Conservation (phyloP, 805 yeast genomes). For the Brettanomyces nanus region DNA sequence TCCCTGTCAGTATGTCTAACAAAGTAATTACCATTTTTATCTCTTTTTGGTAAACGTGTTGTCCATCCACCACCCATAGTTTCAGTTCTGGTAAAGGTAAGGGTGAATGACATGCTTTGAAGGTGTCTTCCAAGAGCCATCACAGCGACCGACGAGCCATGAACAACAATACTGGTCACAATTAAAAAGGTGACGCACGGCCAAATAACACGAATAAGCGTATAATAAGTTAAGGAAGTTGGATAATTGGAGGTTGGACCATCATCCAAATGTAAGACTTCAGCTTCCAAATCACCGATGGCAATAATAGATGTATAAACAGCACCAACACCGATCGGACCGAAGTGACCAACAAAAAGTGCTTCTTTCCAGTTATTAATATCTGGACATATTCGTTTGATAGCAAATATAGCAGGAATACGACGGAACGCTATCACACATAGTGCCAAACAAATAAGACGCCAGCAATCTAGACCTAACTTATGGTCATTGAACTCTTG, state of each 20-base stretch:
- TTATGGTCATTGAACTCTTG: constrained; percentile 39
- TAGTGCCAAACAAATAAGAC: constrained; percentile 41
- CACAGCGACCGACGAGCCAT: constrained; percentile 54
- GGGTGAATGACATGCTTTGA: constrained; percentile 86
- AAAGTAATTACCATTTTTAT: constrained; percentile 61
- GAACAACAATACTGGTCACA: constrained; percentile 48
- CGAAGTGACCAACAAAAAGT: constrained; percentile 64
- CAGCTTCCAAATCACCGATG: constrained; percentile 26
- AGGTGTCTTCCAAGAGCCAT: constrained; percentile 71
- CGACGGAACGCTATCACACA: constrained; percentile 44
- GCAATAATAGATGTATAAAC: constrained; percentile 29
- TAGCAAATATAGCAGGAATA: constrained; percentile 45
- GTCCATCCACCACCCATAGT: constrained; percentile 64
- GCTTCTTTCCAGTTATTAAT: constrained; percentile 61
- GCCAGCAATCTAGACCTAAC: constrained; percentile 44
- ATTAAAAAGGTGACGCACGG: constrained; percentile 47
- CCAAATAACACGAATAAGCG: constrained; percentile 33
- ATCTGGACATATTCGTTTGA: constrained; percentile 54
- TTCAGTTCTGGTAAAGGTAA: constrained; percentile 74
- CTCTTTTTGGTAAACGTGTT: constrained; percentile 74
- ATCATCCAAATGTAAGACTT: constrained; percentile 28
- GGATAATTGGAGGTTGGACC: constrained; percentile 28
- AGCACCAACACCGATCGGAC: constrained; percentile 56
- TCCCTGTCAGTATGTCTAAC: constrained; percentile 21
- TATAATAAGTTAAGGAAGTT: constrained; percentile 17